These are phyloP conservation scores for Clitopilus passeckerianus DNA, from an alignment of 768 basidiomycete genomes.

Conservation along the genomic window DNA sequence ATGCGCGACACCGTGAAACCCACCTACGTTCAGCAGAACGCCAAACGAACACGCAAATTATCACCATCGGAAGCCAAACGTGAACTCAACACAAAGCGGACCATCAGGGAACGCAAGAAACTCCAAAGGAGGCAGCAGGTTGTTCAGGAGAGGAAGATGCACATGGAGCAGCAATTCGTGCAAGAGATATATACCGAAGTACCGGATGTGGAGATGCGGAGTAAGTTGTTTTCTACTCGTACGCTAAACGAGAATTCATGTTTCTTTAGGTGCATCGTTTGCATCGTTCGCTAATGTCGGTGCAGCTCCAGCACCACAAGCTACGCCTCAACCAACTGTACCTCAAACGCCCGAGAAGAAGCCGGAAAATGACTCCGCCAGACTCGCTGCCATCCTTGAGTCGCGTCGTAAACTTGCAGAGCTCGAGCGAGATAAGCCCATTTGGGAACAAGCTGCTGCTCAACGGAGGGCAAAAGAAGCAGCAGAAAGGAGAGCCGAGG, in stretches of 20 bases:
- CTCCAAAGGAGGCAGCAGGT: conserved; percentile 32
- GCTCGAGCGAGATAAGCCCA: conserved; percentile 56
- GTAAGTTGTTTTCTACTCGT: conserved; percentile 5
- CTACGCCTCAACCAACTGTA: neutral
- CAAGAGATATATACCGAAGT: conserved; percentile 34
- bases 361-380: conserved; percentile 27
- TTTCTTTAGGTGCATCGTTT: neutral
- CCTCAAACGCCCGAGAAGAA: neutral
- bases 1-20: conserved; percentile 12
- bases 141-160: conserved; percentile 29
- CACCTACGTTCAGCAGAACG: conserved; percentile 16
- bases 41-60: conserved; percentile 48
- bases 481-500: conserved; percentile 21
- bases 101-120: conserved; percentile 37
- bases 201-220: conserved; percentile 18
- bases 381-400: conserved; percentile 47
- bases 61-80: conserved; percentile 37
- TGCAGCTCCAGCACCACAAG: neutral
- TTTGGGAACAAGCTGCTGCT: conserved; percentile 54
- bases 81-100: conserved; percentile 29
- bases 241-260: too few species aligned
- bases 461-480: conserved; percentile 37
- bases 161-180: conserved; percentile 32
- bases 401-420: conserved; percentile 66
- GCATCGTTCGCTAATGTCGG: neutral